Conservation (phyloP, 129 eudicot species). For the Solidago caesia region DNA sequence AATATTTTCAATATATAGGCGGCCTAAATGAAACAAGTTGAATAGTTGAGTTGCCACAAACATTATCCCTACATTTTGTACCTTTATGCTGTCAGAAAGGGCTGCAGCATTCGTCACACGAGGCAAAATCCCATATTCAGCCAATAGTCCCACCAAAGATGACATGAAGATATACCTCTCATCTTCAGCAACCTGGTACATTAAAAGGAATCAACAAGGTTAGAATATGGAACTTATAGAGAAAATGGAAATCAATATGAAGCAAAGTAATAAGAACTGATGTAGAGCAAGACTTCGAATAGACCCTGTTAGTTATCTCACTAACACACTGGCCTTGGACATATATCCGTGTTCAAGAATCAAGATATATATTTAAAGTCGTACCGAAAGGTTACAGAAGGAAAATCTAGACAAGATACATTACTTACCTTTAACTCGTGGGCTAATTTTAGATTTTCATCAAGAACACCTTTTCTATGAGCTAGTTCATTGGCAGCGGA, state of each 20-base stretch:
- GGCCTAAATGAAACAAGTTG: neutral
- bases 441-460: constrained; percentile 67
- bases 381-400: neutral
- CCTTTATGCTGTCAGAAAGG: constrained; percentile 77
- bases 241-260: constrained; percentile 8
- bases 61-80: constrained; percentile 17
- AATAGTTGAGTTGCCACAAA: neutral
- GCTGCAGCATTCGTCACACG: constrained; percentile 76
- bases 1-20: neutral
- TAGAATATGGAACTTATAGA: neutral
- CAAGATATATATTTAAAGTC: neutral
- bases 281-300: constrained; percentile 16
- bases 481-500: constrained; percentile 83
- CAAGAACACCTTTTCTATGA: constrained; percentile 81
- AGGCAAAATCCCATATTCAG: constrained; percentile 82
- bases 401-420: constrained; percentile 2
- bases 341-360: neutral
- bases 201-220: constrained; percentile 3
- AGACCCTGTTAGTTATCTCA: neutral
- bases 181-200: constrained; percentile 74
- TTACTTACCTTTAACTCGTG: constrained; percentile 72
- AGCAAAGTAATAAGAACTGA: neutral
- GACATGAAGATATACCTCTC: constrained; percentile 81
- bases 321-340: neutral
- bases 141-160: constrained; percentile 71